Evolutionary conservation across 495 filamentous ascomycete species (phyloP).

Genomic region (Tirmania nivea): DNA sequence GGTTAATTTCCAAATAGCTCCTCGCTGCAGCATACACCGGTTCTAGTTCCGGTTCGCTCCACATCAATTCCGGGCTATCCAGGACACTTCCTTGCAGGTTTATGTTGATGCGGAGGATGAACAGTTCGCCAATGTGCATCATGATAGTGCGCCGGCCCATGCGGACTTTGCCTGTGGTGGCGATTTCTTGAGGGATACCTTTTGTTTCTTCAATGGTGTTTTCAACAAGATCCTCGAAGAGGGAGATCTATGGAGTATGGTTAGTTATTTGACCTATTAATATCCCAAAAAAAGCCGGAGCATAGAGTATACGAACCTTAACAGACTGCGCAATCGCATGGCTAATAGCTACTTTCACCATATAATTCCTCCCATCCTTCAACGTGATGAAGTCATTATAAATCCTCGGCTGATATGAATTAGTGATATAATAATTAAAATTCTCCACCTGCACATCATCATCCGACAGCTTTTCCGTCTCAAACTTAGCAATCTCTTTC

Average conservation of each 20-base stretch:
- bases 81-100: conserved; percentile 92
- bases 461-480: conserved; percentile 61
- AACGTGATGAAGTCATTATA: conserved; percentile 98
- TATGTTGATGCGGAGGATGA: conserved; percentile 91
- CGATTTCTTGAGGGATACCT: conserved; percentile 73
- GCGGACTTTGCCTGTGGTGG: conserved; percentile 70
- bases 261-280: not conserved
- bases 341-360: conserved; percentile 91
- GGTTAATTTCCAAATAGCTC: conserved; percentile 94
- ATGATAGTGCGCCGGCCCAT: conserved; percentile 73
- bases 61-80: conserved; percentile 95
- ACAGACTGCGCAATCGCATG: conserved; percentile 89
- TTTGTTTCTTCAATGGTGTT: conserved; percentile 79
- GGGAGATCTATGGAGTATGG: conserved; percentile 44
- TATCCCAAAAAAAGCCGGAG: not conserved
- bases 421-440: conserved; percentile 98
- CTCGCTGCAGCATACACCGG: conserved; percentile 87
- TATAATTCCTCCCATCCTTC: conserved; percentile 81
- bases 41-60: conserved; percentile 86
- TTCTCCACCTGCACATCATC: conserved; percentile 88
- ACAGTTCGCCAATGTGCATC: conserved; percentile 95
- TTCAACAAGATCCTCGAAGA: conserved; percentile 90
- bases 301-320: conserved; percentile 31
- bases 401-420: conserved; percentile 89
- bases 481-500: conserved; percentile 90